Evolutionary conservation across 2,329 filamentous ascomycete genomes (phyloP), one percentile per base, ranked within the genome.

Genomic region (Xylaria sp.): DNA sequence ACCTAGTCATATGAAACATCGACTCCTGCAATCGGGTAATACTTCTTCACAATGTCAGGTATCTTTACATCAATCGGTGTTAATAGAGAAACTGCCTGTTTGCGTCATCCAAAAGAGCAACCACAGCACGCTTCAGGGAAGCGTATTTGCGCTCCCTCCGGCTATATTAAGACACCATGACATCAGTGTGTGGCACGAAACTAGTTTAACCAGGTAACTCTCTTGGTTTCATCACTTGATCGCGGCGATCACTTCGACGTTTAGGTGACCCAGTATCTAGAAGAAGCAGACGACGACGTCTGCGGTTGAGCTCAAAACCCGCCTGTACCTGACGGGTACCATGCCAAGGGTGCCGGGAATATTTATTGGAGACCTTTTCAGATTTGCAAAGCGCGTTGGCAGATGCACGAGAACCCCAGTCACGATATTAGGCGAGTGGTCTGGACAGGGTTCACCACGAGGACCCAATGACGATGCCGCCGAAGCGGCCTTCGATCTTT

Each of bases 311-410:
- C 32, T 52, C 64, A 39, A 59, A 37, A 55, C 37, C 20, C 48
- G 51, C 39, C 50, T 50, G 54, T 58, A 55, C 44, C 51, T 62
- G 57, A 66, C 51, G 34, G 12, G 44, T 55, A 55, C 57, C 39
- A 41, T n/a, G 64, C 41, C 50, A 61, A 55, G 56, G 39, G 5
- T n/a, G 46, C 20, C 54, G 25, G 20, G 54, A 12, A 57, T 28
- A 59, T 59, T n/a, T 48, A 15, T 48, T 57, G 13, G 23, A 13
- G 4, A 8, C 28, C 28, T n/a, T n/a, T 23, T 56, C 50, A 37
- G 28, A 32, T 23, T 51, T 32, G 13, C 28, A 34, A 51, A 28
- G 37, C 9, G 25, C 13, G 25, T 52, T 62, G 23, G 25, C 46
- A 52, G 18, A 55, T 41, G 15, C 44, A 58, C 20, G 52, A 34